Evolutionary conservation across 2,329 filamentous ascomycete genomes (phyloP).

Genomic region (Colletotrichum chrysophilum): DNA sequence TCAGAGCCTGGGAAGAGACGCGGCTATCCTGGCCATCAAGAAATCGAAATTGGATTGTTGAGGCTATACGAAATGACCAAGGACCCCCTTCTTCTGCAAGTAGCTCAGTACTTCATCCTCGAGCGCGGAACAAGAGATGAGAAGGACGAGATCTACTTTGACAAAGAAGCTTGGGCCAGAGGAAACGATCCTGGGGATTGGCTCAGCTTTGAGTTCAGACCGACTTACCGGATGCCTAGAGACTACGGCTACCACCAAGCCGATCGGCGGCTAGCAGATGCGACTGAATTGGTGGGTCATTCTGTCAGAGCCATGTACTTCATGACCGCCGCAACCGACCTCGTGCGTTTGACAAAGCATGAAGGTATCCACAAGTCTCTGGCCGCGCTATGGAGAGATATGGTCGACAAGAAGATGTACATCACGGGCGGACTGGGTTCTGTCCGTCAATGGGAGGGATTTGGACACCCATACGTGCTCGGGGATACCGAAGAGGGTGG

Average conservation of each 20-base stretch:
- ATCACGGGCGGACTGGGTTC: conserved; percentile 65
- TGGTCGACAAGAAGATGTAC: conserved; percentile 67
- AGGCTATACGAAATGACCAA: conserved; percentile 39
- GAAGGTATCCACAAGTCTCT: conserved; percentile 42
- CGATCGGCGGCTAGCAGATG: conserved; percentile 57
- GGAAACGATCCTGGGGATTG: conserved; percentile 40
- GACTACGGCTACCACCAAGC: conserved; percentile 59
- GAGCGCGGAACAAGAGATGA: conserved; percentile 59
- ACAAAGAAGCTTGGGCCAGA: conserved; percentile 51
- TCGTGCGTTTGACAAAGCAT: conserved; percentile 39
- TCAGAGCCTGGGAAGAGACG: background rate
- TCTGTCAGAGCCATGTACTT: conserved; percentile 66
- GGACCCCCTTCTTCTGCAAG: conserved; percentile 34
- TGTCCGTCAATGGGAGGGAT: background rate
- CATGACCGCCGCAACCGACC: conserved; percentile 60
- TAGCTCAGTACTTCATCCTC: conserved; percentile 61
- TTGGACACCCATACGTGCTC: background rate
- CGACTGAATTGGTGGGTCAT: conserved; percentile 61
- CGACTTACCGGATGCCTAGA: conserved; percentile 44
- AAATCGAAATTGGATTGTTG: conserved; percentile 54
- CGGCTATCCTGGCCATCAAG: conserved; percentile 9
- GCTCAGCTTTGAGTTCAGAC: conserved; percentile 23
- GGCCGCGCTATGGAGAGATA: conserved; percentile 60
- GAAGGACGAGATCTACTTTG: conserved; percentile 57
- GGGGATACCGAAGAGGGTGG: background rate